A percentile compares a stretch with the other conserved stretches of the same genome.
Evolutionary conservation across 331 rosid genomes (phyloP).

Genomic region (Acacia pycnantha): DNA sequence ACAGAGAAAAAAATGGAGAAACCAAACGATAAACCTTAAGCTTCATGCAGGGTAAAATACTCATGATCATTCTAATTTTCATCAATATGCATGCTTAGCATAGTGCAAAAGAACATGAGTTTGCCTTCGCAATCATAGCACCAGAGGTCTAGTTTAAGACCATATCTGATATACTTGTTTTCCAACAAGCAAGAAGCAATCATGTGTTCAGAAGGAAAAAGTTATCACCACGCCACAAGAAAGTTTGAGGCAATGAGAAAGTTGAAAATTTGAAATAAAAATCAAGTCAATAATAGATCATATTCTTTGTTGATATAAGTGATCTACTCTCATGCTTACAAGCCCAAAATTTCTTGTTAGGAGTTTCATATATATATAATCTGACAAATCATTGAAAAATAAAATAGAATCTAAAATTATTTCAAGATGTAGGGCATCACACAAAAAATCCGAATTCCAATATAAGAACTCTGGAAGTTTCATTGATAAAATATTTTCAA

Average conservation of each 20-base stretch:
- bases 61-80: constrained; percentile 8
- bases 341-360: neutral
- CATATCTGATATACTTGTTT: neutral
- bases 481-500: neutral
- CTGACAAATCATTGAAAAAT: neutral
- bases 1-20: too few species aligned
- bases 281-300: neutral
- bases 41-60: neutral
- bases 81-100: neutral
- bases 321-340: neutral
- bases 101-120: neutral
- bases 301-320: neutral
- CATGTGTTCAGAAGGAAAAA: neutral
- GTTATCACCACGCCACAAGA: neutral
- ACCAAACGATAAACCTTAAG: too few species aligned
- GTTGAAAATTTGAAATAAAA: neutral
- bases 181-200: neutral
- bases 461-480: neutral
- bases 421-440: neutral
- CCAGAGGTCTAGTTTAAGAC: neutral
- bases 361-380: neutral
- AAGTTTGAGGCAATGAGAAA: neutral
- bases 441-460: neutral
- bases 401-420: neutral
- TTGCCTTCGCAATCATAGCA: neutral